Conservation (phyloP, 1,284 basidiomycete genomes). For the Termitomyces sp. region DNA sequence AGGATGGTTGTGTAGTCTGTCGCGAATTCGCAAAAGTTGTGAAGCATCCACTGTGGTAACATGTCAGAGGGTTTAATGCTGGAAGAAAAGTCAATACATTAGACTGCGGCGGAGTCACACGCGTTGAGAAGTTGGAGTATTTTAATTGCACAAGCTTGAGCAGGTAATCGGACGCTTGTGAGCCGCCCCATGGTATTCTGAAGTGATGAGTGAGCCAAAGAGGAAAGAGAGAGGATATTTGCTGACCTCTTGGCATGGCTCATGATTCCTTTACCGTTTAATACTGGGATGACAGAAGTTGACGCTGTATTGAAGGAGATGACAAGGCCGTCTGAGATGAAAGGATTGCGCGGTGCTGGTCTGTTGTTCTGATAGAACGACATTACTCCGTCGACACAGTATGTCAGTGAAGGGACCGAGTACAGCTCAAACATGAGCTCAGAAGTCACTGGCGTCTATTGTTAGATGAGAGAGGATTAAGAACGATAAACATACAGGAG, state of each 20-base stretch:
- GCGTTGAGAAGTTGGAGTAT: slow-evolving; percentile 82
- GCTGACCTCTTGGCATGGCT: slow-evolving; percentile 79
- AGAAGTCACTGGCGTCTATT: slow-evolving; percentile 68
- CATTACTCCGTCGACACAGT: slow-evolving; percentile 90
- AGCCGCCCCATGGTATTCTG: slow-evolving; percentile 92
- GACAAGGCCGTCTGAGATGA: slow-evolving; percentile 69
- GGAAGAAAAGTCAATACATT: slow-evolving; percentile 36
- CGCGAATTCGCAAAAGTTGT: slow-evolving; percentile 84
- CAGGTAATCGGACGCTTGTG: slow-evolving; percentile 87
- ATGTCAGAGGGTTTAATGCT: not conserved
- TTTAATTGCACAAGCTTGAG: slow-evolving; percentile 93
- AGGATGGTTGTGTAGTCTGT: slow-evolving; percentile 74
- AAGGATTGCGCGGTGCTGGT: slow-evolving; percentile 32
- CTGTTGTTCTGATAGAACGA: slow-evolving; percentile 80
- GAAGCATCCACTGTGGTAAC: slow-evolving; percentile 74
- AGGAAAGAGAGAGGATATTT: not conserved
- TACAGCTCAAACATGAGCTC: slow-evolving; percentile 98
- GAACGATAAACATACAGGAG: slow-evolving; percentile 51
- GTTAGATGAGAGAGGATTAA: slow-evolving; percentile 12
- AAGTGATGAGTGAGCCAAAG: not conserved
- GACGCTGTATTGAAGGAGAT: slow-evolving; percentile 83
- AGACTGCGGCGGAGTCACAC: slow-evolving; percentile 52
- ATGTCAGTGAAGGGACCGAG: slow-evolving; percentile 80
- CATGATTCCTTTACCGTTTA: slow-evolving; percentile 75
- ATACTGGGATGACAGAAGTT: slow-evolving; percentile 83